phyloP scores from a whole-genome alignment of 1,284 basidiomycete species.

The Trichosporon sp. region DNA sequence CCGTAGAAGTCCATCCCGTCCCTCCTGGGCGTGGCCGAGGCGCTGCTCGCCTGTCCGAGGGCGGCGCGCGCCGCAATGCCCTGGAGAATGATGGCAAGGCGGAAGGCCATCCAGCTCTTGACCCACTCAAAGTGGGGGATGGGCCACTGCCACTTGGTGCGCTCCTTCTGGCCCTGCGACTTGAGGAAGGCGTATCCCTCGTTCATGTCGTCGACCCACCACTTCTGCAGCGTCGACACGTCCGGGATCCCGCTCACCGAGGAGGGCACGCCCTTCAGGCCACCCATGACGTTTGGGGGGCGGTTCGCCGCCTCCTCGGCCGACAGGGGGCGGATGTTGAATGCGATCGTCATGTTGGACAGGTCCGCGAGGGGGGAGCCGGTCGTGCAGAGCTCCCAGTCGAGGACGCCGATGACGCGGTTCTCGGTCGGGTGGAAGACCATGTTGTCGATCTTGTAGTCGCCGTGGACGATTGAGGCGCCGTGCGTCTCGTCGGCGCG shows the following conservation, averaged over 20 bases:
- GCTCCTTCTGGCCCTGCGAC: conserved; percentile 19
- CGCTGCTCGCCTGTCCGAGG: conserved; percentile 81
- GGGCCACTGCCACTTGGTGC: conserved; percentile 44
- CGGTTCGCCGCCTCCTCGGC: neutral
- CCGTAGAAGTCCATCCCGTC: conserved; percentile 68
- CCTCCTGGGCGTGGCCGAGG: conserved; percentile 63
- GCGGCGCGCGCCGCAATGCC: conserved; percentile 89
- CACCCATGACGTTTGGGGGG: conserved; percentile 24
- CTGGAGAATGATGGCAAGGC: conserved; percentile 82
- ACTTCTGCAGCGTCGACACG: conserved; percentile 69
- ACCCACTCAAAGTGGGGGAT: conserved; percentile 51
- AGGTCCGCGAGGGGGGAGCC: conserved; percentile 89
- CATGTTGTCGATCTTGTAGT: conserved; percentile 95
- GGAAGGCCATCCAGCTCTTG: conserved; percentile 55
- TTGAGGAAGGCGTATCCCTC: conserved; percentile 38
- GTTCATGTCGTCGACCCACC: conserved; percentile 55
- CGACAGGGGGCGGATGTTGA: conserved; percentile 18
- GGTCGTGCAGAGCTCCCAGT: conserved; percentile 95
- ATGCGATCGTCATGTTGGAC: conserved; percentile 65
- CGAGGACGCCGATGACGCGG: conserved; percentile 87
- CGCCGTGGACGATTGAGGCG: conserved; percentile 77
- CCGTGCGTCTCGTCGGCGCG: conserved; percentile 69
- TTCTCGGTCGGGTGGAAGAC: conserved; percentile 87
- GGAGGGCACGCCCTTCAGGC: conserved; percentile 67
- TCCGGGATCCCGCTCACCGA: conserved; percentile 64